Evolutionary conservation across 345 rosid species (phyloP).

Genomic region (Euclidium syriacum): DNA sequence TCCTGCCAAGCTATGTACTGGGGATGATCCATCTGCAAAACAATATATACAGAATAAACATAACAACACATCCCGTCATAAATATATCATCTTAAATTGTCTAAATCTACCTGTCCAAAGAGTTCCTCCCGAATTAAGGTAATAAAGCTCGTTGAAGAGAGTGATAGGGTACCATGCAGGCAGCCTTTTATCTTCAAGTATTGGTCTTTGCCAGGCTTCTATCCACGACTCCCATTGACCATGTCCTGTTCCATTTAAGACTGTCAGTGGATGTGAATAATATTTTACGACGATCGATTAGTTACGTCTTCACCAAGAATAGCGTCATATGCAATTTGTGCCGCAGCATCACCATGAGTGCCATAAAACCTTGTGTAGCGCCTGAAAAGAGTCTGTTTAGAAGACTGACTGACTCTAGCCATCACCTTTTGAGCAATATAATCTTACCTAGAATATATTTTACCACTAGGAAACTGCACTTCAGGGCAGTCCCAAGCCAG

Average conservation of each 20-base stretch:
- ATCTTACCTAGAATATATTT: constrained; percentile 62
- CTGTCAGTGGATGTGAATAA: neutral
- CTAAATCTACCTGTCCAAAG: constrained; percentile 72
- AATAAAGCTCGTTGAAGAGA: constrained; percentile 91
- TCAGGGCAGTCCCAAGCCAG: constrained; percentile 97
- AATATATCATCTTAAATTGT: neutral
- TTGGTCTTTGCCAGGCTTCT: constrained; percentile 88
- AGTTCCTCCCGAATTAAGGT: constrained; percentile 86
- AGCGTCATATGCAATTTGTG: constrained; percentile 78
- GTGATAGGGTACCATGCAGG: constrained; percentile 91
- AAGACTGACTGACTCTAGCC: neutral
- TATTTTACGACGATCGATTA: neutral
- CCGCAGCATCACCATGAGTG: constrained; percentile 62
- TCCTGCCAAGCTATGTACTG: constrained; percentile 59
- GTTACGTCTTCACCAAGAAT: constrained; percentile 51
- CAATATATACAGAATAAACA: neutral
- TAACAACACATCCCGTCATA: neutral
- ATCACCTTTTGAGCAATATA: neutral
- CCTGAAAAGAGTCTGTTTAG: constrained; percentile 36
- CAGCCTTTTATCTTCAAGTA: constrained; percentile 85
- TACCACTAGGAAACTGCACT: constrained; percentile 53
- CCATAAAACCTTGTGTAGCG: constrained; percentile 87
- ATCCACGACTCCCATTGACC: constrained; percentile 73
- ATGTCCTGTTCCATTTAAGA: constrained; percentile 47
- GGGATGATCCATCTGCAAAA: constrained; percentile 70